Base-by-base conservation (phyloP, 805 yeast genomes). In the Wickerhamomyces hampshirensis region DNA sequence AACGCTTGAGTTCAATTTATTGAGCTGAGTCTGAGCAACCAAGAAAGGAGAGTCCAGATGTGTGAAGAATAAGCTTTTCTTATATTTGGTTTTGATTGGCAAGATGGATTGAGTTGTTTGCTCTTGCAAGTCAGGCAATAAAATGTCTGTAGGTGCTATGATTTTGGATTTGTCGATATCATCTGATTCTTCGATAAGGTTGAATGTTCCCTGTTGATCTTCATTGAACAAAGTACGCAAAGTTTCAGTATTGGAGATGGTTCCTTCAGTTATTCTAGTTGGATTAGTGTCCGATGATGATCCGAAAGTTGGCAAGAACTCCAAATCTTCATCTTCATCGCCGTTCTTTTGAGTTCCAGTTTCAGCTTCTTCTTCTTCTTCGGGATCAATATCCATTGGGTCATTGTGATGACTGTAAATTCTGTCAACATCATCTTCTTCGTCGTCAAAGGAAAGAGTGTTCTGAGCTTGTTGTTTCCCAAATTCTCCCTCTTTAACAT, bases 41-140 rank as follows among this genome's bases (percentile, higher is more conserved):
- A 91, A 65, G 61, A 86, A 91, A 1, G 96, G 96, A 1, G 97
- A 89, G 14, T 83, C 83, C 10, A 69, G 63, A 56, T 91, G 97
- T 2, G 81, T 64, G 71, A 94, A 91, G 58, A 91, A 89, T 24
- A 88, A 63, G 6, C 86, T 78, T 31, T 62, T 51, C 27, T 59
- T 59, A 46, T 55, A 66, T 39, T 50, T 58, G 29, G 59, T 60
- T 23, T 53, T 50, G 10, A 21, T 21, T 30, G 59, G 35, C 2
- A 35, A 30, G 4, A 56, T 40, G 11, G 51, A 47, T 1, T 45
- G 42, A 9, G 42, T 43, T 5, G 23, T 33, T 5, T 34, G 34
- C n/a, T 40, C 35, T 6, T 46, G 44, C n/a, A n/a, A n/a, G 21
- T 49, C 51, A n/a, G 53, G 47, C 6, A 46, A 34, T 26, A 48